Evolutionary conservation across 2,329 filamentous ascomycete genomes (phyloP).

Genomic region (Dothideomycetes sp.): DNA sequence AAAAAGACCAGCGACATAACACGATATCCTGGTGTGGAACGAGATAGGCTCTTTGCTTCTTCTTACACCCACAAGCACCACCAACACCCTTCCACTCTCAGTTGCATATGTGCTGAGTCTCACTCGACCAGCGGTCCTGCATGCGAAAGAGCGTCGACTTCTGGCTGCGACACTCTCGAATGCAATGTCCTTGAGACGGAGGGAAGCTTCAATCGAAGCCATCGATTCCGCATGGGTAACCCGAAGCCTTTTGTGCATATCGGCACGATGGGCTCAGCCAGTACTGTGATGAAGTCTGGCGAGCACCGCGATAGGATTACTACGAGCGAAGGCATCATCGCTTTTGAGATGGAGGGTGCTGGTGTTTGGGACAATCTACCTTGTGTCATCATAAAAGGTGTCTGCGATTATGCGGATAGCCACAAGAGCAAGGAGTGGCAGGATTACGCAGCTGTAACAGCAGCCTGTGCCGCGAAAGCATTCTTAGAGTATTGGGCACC

Average conservation of each 20-base stretch:
- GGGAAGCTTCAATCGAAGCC: not conserved
- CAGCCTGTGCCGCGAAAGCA: conserved; percentile 14
- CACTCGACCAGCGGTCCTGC: not conserved
- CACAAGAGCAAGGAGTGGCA: conserved; percentile 17
- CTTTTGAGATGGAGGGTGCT: conserved; percentile 18
- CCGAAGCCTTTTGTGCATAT: conserved; percentile 5
- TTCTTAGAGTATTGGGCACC: conserved; percentile 6
- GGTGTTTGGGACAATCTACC: conserved; percentile 15
- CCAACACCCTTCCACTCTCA: not conserved
- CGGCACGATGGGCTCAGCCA: conserved; percentile 9
- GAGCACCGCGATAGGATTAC: conserved; percentile 7
- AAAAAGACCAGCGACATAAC: not conserved
- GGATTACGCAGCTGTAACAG: conserved; percentile 13
- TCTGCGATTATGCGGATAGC: conserved; percentile 16
- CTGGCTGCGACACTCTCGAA: not conserved
- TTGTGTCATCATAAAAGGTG: conserved; percentile 14
- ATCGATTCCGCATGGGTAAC: not conserved
- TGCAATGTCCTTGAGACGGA: not conserved
- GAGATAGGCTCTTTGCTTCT: conserved; percentile 19
- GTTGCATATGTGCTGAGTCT: not conserved
- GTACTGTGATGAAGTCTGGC: conserved; percentile 10
- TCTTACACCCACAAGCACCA: conserved; percentile 22
- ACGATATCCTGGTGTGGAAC: conserved; percentile 16
- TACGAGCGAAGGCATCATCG: conserved; percentile 3
- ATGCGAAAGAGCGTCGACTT: not conserved